phyloP scores from a whole-genome alignment of 352 stramenopile genomes.

The Pythium scleroteichum region DNA sequence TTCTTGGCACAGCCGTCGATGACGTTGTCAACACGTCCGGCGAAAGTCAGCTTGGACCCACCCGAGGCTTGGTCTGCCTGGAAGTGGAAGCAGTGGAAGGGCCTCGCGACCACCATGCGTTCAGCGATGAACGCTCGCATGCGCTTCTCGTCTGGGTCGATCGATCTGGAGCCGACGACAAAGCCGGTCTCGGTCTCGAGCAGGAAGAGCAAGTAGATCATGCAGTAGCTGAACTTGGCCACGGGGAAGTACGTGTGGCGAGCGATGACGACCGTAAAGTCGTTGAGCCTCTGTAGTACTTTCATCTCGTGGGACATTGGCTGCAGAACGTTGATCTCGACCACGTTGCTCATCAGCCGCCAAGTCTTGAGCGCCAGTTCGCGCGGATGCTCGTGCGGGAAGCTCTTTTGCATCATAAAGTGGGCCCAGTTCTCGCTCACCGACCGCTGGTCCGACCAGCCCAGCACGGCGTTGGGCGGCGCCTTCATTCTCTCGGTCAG shows the following conservation, averaged over 20 bases:
- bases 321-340: conserved; percentile 34
- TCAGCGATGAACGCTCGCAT: conserved; percentile 22
- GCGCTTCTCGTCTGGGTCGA: conserved; percentile 17
- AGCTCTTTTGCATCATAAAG: conserved; percentile 51
- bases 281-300: conserved; percentile 35
- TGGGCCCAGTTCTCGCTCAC: conserved; percentile 43
- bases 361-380: conserved; percentile 38
- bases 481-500: conserved; percentile 4
- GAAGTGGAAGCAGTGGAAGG: conserved; percentile 32
- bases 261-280: conserved; percentile 26
- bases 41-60: conserved; percentile 21
- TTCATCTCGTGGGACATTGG: conserved; percentile 39
- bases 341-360: conserved; percentile 33
- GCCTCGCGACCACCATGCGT: conserved; percentile 20
- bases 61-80: neutral
- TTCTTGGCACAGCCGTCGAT: conserved; percentile 1
- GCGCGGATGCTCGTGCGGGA: conserved; percentile 31
- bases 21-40: conserved; percentile 22
- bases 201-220: conserved; percentile 31
- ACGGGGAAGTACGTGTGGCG: conserved; percentile 20
- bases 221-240: conserved; percentile 22
- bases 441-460: conserved; percentile 43
- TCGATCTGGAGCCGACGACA: conserved; percentile 25
- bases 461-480: conserved; percentile 34
- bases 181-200: conserved; percentile 27